Evolutionary conservation across 1,284 basidiomycete genomes (phyloP), one percentile per base, ranked within the genome.

Genomic region (Retiboletus fuscus): DNA sequence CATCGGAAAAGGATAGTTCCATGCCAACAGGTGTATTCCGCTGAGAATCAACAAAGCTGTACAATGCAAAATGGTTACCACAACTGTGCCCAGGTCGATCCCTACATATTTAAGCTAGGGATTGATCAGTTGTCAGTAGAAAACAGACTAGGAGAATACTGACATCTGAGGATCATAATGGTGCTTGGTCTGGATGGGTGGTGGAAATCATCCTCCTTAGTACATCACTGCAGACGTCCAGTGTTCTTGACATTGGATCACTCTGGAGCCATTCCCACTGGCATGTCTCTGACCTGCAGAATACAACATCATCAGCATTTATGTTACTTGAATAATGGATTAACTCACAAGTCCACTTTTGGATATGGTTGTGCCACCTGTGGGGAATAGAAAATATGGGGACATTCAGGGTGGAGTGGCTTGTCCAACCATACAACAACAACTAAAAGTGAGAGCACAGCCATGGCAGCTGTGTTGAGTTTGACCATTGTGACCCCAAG

Each of bases 1-100:
- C 3, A 58, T 61, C 46, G 16, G 24, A 28, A 69, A 69, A 47
- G 28, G 8, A 26, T 30, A 61, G 8, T 62, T n/a, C 69, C 69
- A 70, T 26, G 69, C 69, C 3, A n/a, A 16, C 44, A 69, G 18
- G 22, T 69, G 69, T 22, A 64, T 5, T 7, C 24, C 30, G 10
- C 63, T 49, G 6, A 64, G 30, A 13, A 64, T 11, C 4, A 43
- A 10, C 69, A 67, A 70, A 22, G 61, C 44, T 13, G 22, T 24
- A 28, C 43, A 47, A 26, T 64, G 41, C 22, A 26, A 28, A 15
- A 68, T 16, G 53, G 28, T 30, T 15, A 26, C 12, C 49, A 24
- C 20, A 26, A n/a, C n/a, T 26, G 15, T 6, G 20, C 8, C 12
- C 49, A 51, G 15, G 26, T 51, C 49, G n/a, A n/a, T n/a, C n/a